phyloP scores from a whole-genome alignment of 108 stramenopile species.

The Stephanodiscus minutulus region DNA sequence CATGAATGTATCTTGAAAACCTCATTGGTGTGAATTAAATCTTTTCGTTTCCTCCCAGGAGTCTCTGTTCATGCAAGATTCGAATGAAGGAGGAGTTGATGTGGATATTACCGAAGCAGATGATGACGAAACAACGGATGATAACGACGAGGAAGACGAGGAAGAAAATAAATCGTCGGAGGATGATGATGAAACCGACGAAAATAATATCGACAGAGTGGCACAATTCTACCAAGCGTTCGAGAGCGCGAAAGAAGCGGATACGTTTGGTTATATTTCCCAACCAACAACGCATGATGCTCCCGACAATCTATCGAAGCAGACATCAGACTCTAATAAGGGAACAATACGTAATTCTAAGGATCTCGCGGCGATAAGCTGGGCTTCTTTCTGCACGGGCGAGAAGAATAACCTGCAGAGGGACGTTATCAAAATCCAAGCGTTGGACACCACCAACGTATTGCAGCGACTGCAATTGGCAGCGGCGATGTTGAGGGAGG shows the following conservation, averaged over 20 bases:
- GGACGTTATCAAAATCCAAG: slow-evolving; percentile 57
- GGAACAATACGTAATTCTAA: slow-evolving; percentile 47
- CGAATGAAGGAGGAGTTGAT: slow-evolving; percentile 35
- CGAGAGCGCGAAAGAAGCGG: slow-evolving; percentile 44
- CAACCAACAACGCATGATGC: slow-evolving; percentile 4
- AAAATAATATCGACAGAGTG: slow-evolving; percentile 14
- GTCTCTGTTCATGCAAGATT: slow-evolving; percentile 40
- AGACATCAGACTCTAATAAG: background rate
- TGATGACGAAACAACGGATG: slow-evolving; percentile 18
- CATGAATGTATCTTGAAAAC: background rate
- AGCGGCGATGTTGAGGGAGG: slow-evolving; percentile 65
- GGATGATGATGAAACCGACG: slow-evolving; percentile 31
- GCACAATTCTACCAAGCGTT: slow-evolving; percentile 43
- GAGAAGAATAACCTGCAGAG: slow-evolving; percentile 58
- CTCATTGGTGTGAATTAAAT: background rate
- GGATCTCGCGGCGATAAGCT: slow-evolving; percentile 78
- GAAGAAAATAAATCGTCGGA: slow-evolving; percentile 40
- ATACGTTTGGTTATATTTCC: slow-evolving; percentile 36
- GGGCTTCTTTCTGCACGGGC: slow-evolving; percentile 78
- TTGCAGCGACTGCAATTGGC: slow-evolving; percentile 70
- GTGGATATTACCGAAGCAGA: slow-evolving; percentile 3
- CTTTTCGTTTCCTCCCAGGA: slow-evolving; percentile 6
- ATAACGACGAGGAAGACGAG: slow-evolving; percentile 35
- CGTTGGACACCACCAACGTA: slow-evolving; percentile 64
- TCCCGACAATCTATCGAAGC: slow-evolving; percentile 11